Evolutionary conservation across 768 basidiomycete species (phyloP).

Genomic region (Artomyces pyxidatus): DNA sequence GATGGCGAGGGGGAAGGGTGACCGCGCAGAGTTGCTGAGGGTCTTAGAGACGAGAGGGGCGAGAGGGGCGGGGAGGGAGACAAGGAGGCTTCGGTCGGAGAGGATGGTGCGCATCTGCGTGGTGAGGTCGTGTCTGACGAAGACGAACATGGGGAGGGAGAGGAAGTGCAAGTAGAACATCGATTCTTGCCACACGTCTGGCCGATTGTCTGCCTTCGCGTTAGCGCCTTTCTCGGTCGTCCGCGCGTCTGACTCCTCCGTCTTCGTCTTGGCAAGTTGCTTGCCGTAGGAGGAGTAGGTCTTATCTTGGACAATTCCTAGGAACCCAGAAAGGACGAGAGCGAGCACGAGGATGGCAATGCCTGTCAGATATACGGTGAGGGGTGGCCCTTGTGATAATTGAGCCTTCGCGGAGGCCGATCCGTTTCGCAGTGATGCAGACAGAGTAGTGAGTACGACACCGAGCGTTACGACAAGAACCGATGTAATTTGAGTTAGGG

Average conservation of each 20-base stretch:
- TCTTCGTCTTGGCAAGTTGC: not conserved
- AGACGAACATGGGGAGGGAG: constrained; percentile 68
- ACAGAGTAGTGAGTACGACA: constrained; percentile 74
- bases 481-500: constrained; percentile 53
- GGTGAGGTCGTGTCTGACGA: constrained; percentile 44
- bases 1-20: constrained; percentile 29
- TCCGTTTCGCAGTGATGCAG: constrained; percentile 37
- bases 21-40: constrained; percentile 25
- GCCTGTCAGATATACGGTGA: constrained; percentile 54
- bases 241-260: constrained; percentile 13
- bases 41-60: constrained; percentile 9
- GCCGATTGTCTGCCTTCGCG: not conserved
- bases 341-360: constrained; percentile 69
- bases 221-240: not conserved
- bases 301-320: constrained; percentile 81
- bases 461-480: constrained; percentile 78
- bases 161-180: constrained; percentile 90
- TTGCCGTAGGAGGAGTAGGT: constrained; percentile 49
- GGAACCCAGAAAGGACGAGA: constrained; percentile 69
- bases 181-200: constrained; percentile 65
- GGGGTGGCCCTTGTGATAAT: constrained; percentile 15
- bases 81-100: not conserved
- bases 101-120: constrained; percentile 35
- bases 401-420: constrained; percentile 1
- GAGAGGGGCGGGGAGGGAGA: constrained; percentile 13